Evolutionary conservation across 768 basidiomycete genomes (phyloP), one percentile per base, ranked within the genome.

Genomic region (Chalciporus pseudorubinellus): DNA sequence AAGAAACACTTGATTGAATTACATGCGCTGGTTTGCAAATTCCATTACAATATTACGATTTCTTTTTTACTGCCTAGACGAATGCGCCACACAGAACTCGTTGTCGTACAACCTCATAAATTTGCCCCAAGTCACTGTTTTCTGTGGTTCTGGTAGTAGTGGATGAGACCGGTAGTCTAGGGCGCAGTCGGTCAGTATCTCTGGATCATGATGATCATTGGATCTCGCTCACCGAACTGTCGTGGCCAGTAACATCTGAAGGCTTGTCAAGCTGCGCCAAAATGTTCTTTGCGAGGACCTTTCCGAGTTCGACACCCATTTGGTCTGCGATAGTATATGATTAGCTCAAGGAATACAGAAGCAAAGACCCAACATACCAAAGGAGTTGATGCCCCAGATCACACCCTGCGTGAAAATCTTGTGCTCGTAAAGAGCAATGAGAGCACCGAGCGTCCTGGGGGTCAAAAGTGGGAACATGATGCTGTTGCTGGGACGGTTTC

Each of bases 261-360:
- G 91, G 84, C 52, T 77, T 81, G n/a, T 75, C 83, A 40, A 98
- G 84, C 70, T 97, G 94, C 2, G 83, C 79, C 45, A 98, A 79
- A 62, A 99, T 98, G 61, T 87, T 88, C 83, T 98, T 98, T 1
- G 97, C 97, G 39, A 99, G 82, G 5, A 95, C 90, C 70, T 98
- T 98, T 51, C 95, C 95, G 48, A 98, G 87, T 71, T 98, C 95
- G 58, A 98, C 95, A 68, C 97, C 97, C 95, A 98, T 97, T 84
- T 98, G 97, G 70, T 98, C 92, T 92, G 62, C 19, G 1, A 40
- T 20, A 11, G 44, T 14, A 13, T 10, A 19, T 14, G 7, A 34
- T 48, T 9, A 59, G 48, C 29, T 43, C 18, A 8, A n/a, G 33
- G 24, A 21, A 16, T 19, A 24, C 12, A 2, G 1, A 47, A 29